These are phyloP conservation scores for Dictyophora rubrovolvata DNA, from an alignment of 768 basidiomycete species.

Conservation along the genomic window DNA sequence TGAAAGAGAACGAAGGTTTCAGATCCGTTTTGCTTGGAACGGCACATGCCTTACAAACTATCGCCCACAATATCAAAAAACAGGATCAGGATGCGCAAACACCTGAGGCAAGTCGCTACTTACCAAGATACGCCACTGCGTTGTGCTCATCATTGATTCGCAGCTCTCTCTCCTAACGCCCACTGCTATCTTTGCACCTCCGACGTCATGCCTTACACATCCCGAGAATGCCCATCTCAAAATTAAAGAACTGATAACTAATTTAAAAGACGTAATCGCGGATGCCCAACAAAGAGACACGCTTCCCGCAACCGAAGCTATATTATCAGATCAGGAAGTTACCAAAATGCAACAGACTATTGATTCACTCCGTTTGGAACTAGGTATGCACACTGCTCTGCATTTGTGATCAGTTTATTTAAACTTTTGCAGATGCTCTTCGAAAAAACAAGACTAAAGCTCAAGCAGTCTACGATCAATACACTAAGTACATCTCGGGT, in stretches of 20 bases:
- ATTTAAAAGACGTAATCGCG: conserved; percentile 28
- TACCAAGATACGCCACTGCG: background rate
- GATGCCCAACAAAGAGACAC: conserved; percentile 17
- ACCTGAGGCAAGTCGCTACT: conserved; percentile 35
- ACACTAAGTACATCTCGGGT: conserved; percentile 27
- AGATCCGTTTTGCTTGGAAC: conserved; percentile 49
- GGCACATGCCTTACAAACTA: conserved; percentile 54
- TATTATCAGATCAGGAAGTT: conserved; percentile 33
- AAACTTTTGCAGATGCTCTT: conserved; percentile 9
- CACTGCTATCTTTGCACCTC: conserved; percentile 39
- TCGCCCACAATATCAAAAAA: conserved; percentile 37
- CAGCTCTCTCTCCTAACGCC: conserved; percentile 38
- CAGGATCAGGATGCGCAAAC: conserved; percentile 26
- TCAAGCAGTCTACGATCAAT: conserved; percentile 46
- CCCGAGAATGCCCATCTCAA: conserved; percentile 39
- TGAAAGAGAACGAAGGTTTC: conserved; percentile 55
- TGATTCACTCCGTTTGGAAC: conserved; percentile 40
- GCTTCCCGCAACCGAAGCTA: conserved; percentile 3
- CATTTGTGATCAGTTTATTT: background rate
- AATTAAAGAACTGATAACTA: conserved; percentile 32
- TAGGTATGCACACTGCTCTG: conserved; percentile 32
- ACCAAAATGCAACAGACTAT: conserved; percentile 42
- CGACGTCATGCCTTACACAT: conserved; percentile 26
- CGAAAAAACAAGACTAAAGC: conserved; percentile 25
- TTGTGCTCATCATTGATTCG: conserved; percentile 4